Evolutionary conservation across 495 filamentous ascomycete genomes (phyloP), one percentile per base, ranked within the genome.

Genomic region (Trichocladium uniseriatum): DNA sequence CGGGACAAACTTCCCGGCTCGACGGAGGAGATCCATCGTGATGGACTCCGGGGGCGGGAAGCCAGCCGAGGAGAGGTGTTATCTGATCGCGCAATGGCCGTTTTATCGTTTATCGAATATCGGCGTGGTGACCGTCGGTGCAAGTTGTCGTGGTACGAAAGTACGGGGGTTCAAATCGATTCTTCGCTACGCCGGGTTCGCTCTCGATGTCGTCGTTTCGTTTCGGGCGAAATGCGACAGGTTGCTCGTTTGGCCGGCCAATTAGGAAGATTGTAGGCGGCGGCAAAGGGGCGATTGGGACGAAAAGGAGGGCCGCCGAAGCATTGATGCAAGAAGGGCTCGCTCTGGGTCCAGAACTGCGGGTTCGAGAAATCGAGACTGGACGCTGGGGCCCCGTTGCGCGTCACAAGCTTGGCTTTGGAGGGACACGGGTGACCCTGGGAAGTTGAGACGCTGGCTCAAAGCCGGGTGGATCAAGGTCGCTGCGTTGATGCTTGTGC

Each of bases 1-100:
- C 38, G 74, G 74, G 48, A 75, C 60, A 56, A 69, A 69, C 63
- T 68, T 72, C 51, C 71, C 61, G 42, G 73, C 68, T 57, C 75
- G 74, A 55, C 72, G 70, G 61, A 79, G 68, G 62, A 78, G 67
- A 65, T 76, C 74, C 76, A 79, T 79, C 57, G 59, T 55, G 65
- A 51, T 47, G 55, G 57, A 54, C 48, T 54, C 56, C 63, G 45
- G 51, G 32, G 53, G 44, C 46, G 41, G 48, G 41, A 29, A 45
- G 52, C 41, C 47, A 43, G 43, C 32, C 49, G 48, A 38, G 10
- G 36, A 8, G n/a, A 8, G 24, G 8, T 27, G 27, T 35, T 38
- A 22, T 32, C 28, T 52, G 14, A 11, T 35, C 6, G 22, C n/a
- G 31, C 32, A 21, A 27, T 27, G 32, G 31, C 31, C 1, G 43